A percentile compares a stretch with the other conserved stretches of the same genome.
phyloP scores from a whole-genome alignment of 345 rosid genomes.

The Pseudoturritis turrita region DNA sequence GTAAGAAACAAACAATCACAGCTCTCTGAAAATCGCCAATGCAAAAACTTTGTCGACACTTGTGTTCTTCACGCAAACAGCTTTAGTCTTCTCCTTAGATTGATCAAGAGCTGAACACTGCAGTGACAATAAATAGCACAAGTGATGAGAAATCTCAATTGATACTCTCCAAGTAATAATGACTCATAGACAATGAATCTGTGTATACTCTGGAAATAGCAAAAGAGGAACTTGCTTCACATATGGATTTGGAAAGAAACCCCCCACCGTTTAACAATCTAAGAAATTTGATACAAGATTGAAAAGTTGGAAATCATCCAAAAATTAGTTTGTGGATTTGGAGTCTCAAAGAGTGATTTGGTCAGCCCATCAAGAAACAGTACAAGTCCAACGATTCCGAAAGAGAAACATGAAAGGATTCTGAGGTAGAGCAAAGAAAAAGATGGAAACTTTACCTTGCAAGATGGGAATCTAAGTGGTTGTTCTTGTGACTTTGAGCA shows the following conservation, averaged over 20 bases:
- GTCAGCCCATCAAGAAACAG: not conserved
- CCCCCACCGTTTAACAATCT: not conserved
- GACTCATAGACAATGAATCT: too few relatives aligned
- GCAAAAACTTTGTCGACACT: not conserved
- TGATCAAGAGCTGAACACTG: not conserved
- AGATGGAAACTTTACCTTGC: conserved; percentile 33
- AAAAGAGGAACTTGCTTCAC: not conserved
- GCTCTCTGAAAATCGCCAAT: not conserved
- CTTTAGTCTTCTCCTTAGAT: not conserved
- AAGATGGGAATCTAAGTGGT: conserved; percentile 2
- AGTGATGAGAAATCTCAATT: not conserved
- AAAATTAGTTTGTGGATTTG: not conserved
- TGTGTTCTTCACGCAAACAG: not conserved
- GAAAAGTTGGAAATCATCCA: not conserved
- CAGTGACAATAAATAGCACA: not conserved
- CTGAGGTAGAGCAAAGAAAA: not conserved
- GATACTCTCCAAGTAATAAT: not conserved
- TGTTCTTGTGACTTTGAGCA: conserved; percentile 2
- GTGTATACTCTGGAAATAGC: too few relatives aligned
- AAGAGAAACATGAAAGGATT: not conserved
- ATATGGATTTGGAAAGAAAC: not conserved
- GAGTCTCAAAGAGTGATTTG: not conserved
- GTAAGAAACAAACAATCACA: not conserved
- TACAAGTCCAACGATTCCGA: not conserved
- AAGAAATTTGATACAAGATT: not conserved